Conservation (phyloP, 129 eudicot species). For the Flaveria ramosissima region DNA sequence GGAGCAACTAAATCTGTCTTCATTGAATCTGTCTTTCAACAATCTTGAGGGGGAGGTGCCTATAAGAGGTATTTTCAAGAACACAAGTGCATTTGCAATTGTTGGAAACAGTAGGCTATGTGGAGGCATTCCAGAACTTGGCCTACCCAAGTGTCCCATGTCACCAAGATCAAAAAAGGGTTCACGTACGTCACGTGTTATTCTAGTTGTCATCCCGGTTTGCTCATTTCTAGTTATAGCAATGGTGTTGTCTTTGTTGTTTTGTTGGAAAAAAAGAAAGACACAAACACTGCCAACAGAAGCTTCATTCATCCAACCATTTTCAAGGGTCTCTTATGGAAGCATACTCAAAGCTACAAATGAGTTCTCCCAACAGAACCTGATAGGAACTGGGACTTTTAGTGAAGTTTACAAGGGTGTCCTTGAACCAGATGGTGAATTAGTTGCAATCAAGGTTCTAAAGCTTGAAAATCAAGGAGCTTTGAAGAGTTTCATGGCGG, state of each 20-base stretch:
- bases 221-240: slow-evolving; percentile 20
- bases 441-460: slow-evolving; percentile 41
- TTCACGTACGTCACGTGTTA: slow-evolving; percentile 1
- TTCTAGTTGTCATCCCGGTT: slow-evolving; percentile 26
- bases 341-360: slow-evolving; percentile 41
- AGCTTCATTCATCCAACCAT: not conserved
- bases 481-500: slow-evolving; percentile 34
- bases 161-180: slow-evolving; percentile 33
- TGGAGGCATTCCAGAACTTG: slow-evolving; percentile 40
- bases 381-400: slow-evolving; percentile 37
- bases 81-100: slow-evolving; percentile 25
- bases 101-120: slow-evolving; percentile 35
- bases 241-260: slow-evolving; percentile 14
- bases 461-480: slow-evolving; percentile 41
- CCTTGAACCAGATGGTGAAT: slow-evolving; percentile 25
- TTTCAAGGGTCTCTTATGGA: slow-evolving; percentile 39
- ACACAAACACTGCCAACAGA: slow-evolving; percentile 4
- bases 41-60: slow-evolving; percentile 46
- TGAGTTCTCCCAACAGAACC: slow-evolving; percentile 32
- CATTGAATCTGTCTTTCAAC: slow-evolving; percentile 37
- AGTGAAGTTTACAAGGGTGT: slow-evolving; percentile 40
- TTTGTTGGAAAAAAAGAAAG: slow-evolving; percentile 30
- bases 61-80: slow-evolving; percentile 29
- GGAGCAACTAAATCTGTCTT: slow-evolving; percentile 28
- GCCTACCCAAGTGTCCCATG: slow-evolving; percentile 29